phyloP scores from a whole-genome alignment of 495 filamentous ascomycete species.

The Neurospora sp. region DNA sequence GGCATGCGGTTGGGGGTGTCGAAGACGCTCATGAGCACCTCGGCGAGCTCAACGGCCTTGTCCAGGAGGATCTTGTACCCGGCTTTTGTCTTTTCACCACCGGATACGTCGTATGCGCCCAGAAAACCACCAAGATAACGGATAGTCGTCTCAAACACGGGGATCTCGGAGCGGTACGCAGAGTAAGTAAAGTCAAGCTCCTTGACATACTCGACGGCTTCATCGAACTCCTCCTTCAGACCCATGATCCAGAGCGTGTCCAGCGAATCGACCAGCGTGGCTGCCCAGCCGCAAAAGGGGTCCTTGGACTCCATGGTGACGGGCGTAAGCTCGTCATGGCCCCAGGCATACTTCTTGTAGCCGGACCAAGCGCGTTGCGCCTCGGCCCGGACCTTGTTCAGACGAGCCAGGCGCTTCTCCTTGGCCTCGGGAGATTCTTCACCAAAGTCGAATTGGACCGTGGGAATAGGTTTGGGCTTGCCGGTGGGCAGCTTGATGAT shows the following conservation, averaged over 20 bases:
- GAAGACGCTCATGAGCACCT: slow-evolving; percentile 83
- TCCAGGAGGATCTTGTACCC: slow-evolving; percentile 57
- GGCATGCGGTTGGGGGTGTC: slow-evolving; percentile 98
- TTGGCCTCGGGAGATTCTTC: slow-evolving; percentile 52
- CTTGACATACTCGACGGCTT: slow-evolving; percentile 64
- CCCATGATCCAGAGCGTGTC: slow-evolving; percentile 98
- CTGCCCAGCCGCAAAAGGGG: slow-evolving; percentile 91
- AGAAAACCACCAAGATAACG: slow-evolving; percentile 78
- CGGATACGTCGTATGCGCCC: slow-evolving; percentile 75
- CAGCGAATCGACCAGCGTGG: slow-evolving; percentile 84
- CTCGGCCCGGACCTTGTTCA: slow-evolving; percentile 62
- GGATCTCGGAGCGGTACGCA: slow-evolving; percentile 46
- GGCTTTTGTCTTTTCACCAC: slow-evolving; percentile 26
- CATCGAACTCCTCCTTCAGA: slow-evolving; percentile 78
- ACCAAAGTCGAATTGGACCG: slow-evolving; percentile 62
- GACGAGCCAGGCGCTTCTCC: slow-evolving; percentile 50
- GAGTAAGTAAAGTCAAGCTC: slow-evolving; percentile 86
- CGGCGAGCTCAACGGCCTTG: slow-evolving; percentile 81
- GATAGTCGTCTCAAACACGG: slow-evolving; percentile 83
- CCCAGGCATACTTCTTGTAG: slow-evolving; percentile 75
- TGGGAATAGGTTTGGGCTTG: slow-evolving; percentile 55
- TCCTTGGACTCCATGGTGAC: slow-evolving; percentile 51
- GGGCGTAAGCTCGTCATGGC: slow-evolving; percentile 74
- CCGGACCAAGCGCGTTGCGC: slow-evolving; percentile 73
- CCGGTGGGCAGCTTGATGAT: slow-evolving; percentile 69